Evolutionary conservation across 805 yeast species (phyloP).

Genomic region (Zygosaccharomyces rouxii): DNA sequence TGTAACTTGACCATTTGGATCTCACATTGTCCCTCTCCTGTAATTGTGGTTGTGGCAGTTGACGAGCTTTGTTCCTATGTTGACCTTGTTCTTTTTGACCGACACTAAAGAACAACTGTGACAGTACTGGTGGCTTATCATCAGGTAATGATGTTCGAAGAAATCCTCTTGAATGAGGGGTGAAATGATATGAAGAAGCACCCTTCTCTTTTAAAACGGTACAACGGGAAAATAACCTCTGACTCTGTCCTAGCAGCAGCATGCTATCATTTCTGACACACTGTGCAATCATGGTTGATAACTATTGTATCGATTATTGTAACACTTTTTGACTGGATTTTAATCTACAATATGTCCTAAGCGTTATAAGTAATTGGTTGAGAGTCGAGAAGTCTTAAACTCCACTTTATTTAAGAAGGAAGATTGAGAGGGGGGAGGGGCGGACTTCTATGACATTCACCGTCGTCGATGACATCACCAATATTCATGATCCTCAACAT

Average conservation of each 20-base stretch:
- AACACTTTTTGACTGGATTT: not conserved
- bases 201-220: slow-evolving; percentile 4
- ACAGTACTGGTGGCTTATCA: slow-evolving; percentile 8
- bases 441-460: not conserved
- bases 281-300: slow-evolving; percentile 11
- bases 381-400: not conserved
- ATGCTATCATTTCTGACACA: slow-evolving; percentile 11
- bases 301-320: not conserved
- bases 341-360: too few species aligned
- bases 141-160: slow-evolving; percentile 15
- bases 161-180: slow-evolving; percentile 12
- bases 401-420: not conserved
- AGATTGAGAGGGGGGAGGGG: not conserved
- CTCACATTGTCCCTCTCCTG: slow-evolving; percentile 5
- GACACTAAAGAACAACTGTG: slow-evolving; percentile 10
- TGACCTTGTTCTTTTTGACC: slow-evolving; percentile 4
- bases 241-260: slow-evolving; percentile 7
- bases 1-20: slow-evolving; percentile 44
- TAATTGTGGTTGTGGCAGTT: not conserved
- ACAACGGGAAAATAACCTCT: slow-evolving; percentile 11
- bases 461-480: not conserved
- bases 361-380: too few species aligned
- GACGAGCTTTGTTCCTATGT: not conserved
- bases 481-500: not conserved
- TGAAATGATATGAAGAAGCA: slow-evolving; percentile 5